Evolutionary conservation across 371 early-diverging fungal species (phyloP).

Genomic region (Actinomortierella wolfii): DNA sequence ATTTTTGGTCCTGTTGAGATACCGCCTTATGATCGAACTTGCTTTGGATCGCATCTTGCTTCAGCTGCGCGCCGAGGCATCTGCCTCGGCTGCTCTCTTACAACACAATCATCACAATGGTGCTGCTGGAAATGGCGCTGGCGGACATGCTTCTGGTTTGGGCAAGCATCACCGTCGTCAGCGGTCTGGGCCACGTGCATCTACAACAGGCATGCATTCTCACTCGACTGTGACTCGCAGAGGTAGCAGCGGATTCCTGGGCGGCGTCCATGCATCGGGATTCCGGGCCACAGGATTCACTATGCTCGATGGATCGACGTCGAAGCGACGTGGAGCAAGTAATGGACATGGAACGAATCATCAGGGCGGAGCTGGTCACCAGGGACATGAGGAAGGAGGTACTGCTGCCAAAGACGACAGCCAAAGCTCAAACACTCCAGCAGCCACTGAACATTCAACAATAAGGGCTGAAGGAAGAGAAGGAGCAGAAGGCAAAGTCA

Average conservation of each 20-base stretch:
- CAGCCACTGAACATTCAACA: constrained; percentile 2
- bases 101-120: constrained; percentile 20
- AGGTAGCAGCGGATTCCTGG: constrained; percentile 20
- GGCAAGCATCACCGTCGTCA: constrained; percentile 29
- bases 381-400: no score
- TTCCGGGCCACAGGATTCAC: constrained; percentile 13
- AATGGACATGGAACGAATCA: no score
- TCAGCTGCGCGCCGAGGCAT: constrained; percentile 26
- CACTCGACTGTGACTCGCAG: constrained; percentile 12
- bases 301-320: constrained; percentile 3
- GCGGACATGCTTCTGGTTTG: neutral
- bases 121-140: neutral
- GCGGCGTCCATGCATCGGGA: constrained; percentile 4
- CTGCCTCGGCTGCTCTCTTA: constrained; percentile 21
- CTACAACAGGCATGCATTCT: constrained; percentile 9
- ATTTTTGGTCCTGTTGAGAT: constrained; percentile 68
- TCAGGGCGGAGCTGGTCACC: no score
- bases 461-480: constrained; percentile 3
- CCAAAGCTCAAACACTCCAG: no score
- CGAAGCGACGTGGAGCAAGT: no score
- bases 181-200: constrained; percentile 31
- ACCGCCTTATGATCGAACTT: constrained; percentile 78
- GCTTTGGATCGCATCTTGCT: constrained; percentile 64
- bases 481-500: constrained; percentile 2
- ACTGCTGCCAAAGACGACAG: no score